Percentiles rank a stretch among this genome's conserved stretches.
Conservation (phyloP, 139 green algal species). For the Eudorina sp. region DNA sequence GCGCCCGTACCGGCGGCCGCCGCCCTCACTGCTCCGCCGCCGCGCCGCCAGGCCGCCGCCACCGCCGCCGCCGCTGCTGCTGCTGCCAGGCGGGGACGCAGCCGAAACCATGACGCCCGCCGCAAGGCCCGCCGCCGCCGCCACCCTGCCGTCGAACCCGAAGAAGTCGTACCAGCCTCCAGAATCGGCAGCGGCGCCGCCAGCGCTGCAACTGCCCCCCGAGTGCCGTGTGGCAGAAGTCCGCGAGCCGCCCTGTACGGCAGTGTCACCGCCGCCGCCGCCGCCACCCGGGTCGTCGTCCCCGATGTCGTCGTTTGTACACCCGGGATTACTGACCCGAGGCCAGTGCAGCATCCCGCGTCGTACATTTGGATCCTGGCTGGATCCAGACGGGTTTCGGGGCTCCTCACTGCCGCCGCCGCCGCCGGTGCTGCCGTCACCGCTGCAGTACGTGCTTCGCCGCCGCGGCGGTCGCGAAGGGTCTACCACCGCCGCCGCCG, state of each 20-base stretch:
- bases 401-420: not conserved
- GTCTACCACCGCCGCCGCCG: not conserved
- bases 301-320: not conserved
- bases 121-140: not conserved
- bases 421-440: not conserved
- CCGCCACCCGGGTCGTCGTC: not conserved
- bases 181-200: not conserved
- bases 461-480: not conserved
- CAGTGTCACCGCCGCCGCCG: not conserved
- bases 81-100: not conserved
- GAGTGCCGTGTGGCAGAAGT: not conserved
- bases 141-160: not conserved
- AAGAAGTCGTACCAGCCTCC: constrained; percentile 14
- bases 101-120: too few relatives aligned
- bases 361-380: not conserved
- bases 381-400: not conserved
- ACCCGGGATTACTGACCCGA: not conserved
- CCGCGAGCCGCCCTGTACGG: too few relatives aligned
- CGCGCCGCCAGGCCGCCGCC: constrained; percentile 30
- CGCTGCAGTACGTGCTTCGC: not conserved
- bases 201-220: not conserved
- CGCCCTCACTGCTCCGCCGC: not conserved
- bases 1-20: not conserved
- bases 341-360: not conserved
- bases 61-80: not conserved